These are phyloP conservation scores for Stevia rebaudiana DNA, from an alignment of 140 eudicot species.

Conservation along the genomic window DNA sequence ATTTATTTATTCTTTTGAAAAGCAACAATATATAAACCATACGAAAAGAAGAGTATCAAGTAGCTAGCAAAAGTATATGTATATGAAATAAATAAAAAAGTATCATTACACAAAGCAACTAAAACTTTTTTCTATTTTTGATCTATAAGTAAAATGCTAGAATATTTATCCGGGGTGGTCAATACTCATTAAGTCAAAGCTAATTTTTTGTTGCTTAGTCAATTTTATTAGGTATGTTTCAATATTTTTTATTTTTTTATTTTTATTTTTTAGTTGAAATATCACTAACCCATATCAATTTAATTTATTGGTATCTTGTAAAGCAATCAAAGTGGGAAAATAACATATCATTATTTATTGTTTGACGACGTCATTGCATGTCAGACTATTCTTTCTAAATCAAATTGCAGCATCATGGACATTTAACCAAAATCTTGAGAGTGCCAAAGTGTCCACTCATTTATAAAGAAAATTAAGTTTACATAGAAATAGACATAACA, in stretches of 20 bases:
- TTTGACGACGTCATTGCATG: neutral
- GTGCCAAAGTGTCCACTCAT: neutral
- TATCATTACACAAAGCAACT: no score
- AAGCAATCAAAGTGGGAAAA: neutral
- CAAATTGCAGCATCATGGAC: no score
- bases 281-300: slow-evolving; percentile 2
- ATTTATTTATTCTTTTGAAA: neutral
- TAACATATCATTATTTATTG: neutral
- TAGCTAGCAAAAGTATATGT: no score
- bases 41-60: no score
- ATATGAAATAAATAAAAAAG: no score
- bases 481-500: no score
- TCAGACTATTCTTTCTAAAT: neutral
- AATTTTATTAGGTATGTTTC: slow-evolving; percentile 7
- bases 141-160: no score
- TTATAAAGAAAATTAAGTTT: neutral
- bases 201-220: slow-evolving; percentile 2
- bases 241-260: neutral
- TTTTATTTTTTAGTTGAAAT: neutral
- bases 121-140: no score
- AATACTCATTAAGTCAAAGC: neutral
- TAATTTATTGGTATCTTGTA: neutral
- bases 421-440: neutral
- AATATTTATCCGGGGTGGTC: no score
- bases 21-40: no score